phyloP scores from a whole-genome alignment of 148 eudicot species.

The Selenicereus undatus region DNA sequence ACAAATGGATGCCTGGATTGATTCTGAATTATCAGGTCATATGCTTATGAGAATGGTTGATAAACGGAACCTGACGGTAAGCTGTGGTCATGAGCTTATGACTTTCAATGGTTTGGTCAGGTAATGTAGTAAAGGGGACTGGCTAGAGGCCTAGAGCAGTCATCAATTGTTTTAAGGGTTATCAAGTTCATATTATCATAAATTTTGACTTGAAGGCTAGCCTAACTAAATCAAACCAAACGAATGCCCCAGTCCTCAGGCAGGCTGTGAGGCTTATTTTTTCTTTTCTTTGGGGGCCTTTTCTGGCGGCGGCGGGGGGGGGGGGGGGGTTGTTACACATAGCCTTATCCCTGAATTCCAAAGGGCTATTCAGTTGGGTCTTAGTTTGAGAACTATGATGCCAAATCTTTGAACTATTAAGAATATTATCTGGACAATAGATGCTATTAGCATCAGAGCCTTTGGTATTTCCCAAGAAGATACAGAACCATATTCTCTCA shows the following conservation, averaged over 20 bases:
- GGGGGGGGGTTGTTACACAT: no score
- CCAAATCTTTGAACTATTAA: background rate
- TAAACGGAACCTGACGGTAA: background rate
- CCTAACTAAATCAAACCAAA: no score
- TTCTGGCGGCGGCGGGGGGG: no score
- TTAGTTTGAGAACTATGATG: background rate
- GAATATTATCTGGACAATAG: background rate
- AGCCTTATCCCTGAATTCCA: background rate
- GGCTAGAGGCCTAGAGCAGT: background rate
- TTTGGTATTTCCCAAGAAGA: conserved; percentile 8
- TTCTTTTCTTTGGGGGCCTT: no score
- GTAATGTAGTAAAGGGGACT: background rate
- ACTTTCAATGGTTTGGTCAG: background rate
- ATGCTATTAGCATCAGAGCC: conserved; percentile 4
- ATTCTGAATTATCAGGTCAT: no score
- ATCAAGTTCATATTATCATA: background rate
- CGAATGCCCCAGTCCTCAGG: no score
- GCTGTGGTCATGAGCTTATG: background rate
- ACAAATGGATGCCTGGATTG: no score
- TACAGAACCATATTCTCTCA: conserved; percentile 19
- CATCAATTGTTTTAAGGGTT: background rate
- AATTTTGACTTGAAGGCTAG: no score
- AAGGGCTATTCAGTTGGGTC: background rate
- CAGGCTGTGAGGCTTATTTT: no score
- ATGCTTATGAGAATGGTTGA: background rate